These are phyloP conservation scores for Pseudomonodictys pantanalensis DNA, from an alignment of 495 filamentous ascomycete genomes.

Conservation along the genomic window DNA sequence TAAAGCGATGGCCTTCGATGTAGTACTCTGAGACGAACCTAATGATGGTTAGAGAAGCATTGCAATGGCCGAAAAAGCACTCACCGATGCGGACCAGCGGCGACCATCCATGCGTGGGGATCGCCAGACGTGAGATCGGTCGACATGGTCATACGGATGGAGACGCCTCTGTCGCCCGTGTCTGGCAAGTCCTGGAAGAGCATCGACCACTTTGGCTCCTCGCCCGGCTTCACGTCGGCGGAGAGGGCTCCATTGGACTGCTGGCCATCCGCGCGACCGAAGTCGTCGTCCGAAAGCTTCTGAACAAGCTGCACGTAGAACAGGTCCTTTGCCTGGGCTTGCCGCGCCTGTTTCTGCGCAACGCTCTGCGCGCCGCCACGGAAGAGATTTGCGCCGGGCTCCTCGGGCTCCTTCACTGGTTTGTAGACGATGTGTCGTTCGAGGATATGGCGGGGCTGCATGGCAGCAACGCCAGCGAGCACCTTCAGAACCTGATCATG, in stretches of 20 bases:
- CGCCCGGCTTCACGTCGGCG: background rate
- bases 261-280: constrained; percentile 18
- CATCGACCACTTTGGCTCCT: constrained; percentile 38
- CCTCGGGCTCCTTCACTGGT: constrained; percentile 47
- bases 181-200: constrained; percentile 49
- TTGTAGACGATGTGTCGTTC: constrained; percentile 67
- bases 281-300: constrained; percentile 34
- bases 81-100: constrained; percentile 44
- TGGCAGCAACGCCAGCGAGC: constrained; percentile 63
- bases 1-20: constrained; percentile 43
- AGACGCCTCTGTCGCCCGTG: constrained; percentile 42
- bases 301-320: constrained; percentile 46
- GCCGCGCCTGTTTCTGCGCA: constrained; percentile 23
- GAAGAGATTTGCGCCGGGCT: constrained; percentile 37
- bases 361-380: constrained; percentile 38
- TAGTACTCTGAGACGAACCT: constrained; percentile 47
- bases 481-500: constrained; percentile 63
- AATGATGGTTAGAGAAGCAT: constrained; percentile 13
- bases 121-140: constrained; percentile 44
- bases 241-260: background rate
- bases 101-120: constrained; percentile 43
- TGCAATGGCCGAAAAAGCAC: constrained; percentile 8
- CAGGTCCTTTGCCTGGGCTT: constrained; percentile 35
- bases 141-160: constrained; percentile 37
- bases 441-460: constrained; percentile 58